Evolutionary conservation across 345 rosid species (phyloP).

Genomic region (Luvunga scandens): DNA sequence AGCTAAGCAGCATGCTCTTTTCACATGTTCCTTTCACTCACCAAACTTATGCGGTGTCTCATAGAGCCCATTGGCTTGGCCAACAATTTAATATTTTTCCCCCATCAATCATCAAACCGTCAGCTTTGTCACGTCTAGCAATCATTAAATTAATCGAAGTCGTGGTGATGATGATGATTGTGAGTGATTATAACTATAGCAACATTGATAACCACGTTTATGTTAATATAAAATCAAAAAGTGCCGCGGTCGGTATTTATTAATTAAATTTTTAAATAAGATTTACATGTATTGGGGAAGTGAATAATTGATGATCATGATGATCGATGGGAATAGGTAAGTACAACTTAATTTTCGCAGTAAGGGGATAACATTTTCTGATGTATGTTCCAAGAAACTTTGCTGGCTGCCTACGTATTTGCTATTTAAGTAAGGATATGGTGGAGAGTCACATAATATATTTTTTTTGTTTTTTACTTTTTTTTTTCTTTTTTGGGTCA

Average conservation of each 20-base stretch:
- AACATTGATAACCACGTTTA: constrained; percentile 18
- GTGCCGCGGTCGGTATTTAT: constrained; percentile 13
- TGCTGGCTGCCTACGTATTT: constrained; percentile 33
- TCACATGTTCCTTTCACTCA: constrained; percentile 16
- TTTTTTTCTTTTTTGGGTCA: too few species aligned
- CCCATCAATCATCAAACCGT: background rate
- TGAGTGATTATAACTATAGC: constrained; percentile 16
- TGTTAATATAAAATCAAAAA: constrained; percentile 17
- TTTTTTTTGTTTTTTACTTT: background rate
- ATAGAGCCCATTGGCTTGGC: constrained; percentile 19
- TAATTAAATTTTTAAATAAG: background rate
- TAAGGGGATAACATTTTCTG: constrained; percentile 36
- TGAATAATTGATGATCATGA: constrained; percentile 23
- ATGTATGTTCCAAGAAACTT: constrained; percentile 13
- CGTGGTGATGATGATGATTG: constrained; percentile 5
- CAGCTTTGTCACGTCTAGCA: background rate
- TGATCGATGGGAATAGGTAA: constrained; percentile 14
- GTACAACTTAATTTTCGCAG: constrained; percentile 37
- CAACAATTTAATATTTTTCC: background rate
- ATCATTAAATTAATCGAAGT: constrained; percentile 25
- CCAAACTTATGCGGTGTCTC: constrained; percentile 16
- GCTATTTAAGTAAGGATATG: background rate
- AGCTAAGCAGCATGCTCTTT: background rate
- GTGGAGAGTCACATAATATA: background rate
- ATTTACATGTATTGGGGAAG: constrained; percentile 19